These are phyloP conservation scores for Xylariales sp. DNA, from an alignment of 2,329 filamentous ascomycete genomes.

Conservation along the genomic window DNA sequence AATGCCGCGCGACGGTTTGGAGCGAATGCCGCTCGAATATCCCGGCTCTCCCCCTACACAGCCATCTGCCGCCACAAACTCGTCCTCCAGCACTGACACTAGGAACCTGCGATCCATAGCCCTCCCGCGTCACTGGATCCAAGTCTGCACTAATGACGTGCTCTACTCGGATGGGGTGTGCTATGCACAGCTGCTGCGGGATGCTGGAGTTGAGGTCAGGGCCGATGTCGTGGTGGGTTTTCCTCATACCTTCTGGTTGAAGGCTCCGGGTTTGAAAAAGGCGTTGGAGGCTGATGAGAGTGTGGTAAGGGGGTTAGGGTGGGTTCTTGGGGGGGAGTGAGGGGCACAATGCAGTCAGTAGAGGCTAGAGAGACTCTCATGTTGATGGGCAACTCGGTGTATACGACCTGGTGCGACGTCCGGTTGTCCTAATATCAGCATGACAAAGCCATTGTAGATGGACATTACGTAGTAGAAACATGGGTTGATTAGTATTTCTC, in stretches of 20 bases:
- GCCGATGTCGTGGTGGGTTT: constrained; percentile 40
- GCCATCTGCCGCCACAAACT: too few relatives aligned
- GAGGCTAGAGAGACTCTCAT: too few relatives aligned
- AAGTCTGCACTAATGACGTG: constrained; percentile 46
- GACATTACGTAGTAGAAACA: too few relatives aligned
- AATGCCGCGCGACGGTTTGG: constrained; percentile 35
- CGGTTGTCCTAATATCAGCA: too few relatives aligned
- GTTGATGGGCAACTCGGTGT: too few relatives aligned
- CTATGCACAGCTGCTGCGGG: constrained; percentile 38
- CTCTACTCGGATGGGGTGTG: constrained; percentile 48
- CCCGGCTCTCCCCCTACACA: too few relatives aligned
- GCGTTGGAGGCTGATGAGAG: constrained; percentile 36
- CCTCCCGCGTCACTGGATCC: constrained; percentile 41
- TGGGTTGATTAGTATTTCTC: too few relatives aligned
- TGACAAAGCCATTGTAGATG: too few relatives aligned
- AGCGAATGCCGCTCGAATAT: constrained; percentile 37
- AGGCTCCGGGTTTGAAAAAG: constrained; percentile 35
- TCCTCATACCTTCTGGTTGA: constrained; percentile 51
- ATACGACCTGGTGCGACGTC: too few relatives aligned
- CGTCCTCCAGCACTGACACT: too few relatives aligned
- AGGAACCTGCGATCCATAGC: constrained; percentile 21
- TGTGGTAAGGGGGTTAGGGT: constrained; percentile 36
- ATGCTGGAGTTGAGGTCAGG: constrained; percentile 34
- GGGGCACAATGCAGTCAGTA: too few relatives aligned
- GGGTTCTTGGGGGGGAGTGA: constrained; percentile 31